Evolutionary conservation across 768 basidiomycete species (phyloP).

Genomic region (Naganishia friedmannii): DNA sequence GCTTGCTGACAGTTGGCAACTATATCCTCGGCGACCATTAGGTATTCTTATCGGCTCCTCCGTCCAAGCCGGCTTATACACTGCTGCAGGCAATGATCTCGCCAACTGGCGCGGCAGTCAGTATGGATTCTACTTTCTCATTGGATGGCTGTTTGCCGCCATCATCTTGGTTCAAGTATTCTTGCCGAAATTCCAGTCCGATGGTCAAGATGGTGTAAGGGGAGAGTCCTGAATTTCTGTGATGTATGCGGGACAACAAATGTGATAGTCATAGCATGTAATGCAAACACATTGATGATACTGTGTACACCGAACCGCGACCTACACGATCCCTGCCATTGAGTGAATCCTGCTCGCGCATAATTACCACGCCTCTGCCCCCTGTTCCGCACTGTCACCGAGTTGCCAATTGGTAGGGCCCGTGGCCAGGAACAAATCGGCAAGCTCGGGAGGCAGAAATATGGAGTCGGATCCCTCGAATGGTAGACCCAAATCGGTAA

Average conservation of each 20-base stretch:
- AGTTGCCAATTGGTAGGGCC: slow-evolving; percentile 39
- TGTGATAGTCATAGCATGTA: neutral
- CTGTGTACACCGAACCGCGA: neutral
- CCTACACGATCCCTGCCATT: neutral
- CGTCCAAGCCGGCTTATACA: slow-evolving; percentile 41
- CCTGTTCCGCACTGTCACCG: slow-evolving; percentile 47
- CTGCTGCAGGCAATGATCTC: slow-evolving; percentile 33
- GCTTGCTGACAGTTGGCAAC: neutral
- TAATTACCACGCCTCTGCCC: slow-evolving; percentile 47
- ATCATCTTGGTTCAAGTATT: neutral
- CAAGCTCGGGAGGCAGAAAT: slow-evolving; percentile 60
- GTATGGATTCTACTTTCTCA: slow-evolving; percentile 42
- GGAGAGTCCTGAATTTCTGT: neutral
- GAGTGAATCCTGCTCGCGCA: neutral
- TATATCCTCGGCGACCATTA: slow-evolving; percentile 14
- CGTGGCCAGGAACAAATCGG: slow-evolving; percentile 48
- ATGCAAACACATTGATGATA: neutral
- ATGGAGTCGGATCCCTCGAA: slow-evolving; percentile 77
- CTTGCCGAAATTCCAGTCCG: neutral
- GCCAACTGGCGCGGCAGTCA: slow-evolving; percentile 38
- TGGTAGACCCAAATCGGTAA: slow-evolving; percentile 86
- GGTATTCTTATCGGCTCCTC: slow-evolving; percentile 42
- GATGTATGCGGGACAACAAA: neutral
- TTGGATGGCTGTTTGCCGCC: slow-evolving; percentile 1
- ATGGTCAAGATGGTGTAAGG: neutral